Base-by-base conservation (phyloP, 2,329 filamentous ascomycete species). In the Colletotrichum truncatum region DNA sequence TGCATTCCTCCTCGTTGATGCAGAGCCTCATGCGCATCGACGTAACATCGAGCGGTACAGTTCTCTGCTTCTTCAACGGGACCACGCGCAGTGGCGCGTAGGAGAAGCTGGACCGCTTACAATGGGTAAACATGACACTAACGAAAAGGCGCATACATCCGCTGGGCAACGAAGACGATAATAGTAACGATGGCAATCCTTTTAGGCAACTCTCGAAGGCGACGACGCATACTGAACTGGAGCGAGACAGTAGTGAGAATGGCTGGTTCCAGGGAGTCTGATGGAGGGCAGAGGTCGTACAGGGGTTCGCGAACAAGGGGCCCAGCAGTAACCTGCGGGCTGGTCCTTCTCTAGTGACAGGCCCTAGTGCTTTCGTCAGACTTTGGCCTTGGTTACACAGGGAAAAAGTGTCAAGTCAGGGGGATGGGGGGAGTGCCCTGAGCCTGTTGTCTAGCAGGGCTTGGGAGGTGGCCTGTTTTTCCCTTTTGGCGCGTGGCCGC, bases 231-330 rank as follows among this genome's bases (percentile, higher is more conserved):
- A 26, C 51, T 28, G 48, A 61, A 34, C 25, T 34, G 26, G 28
- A 32, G 34, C 11, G n/a, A 21, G 21, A 28, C 28, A 9, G 36
- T 38, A 30, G 36, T 12, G 11, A n/a, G 8, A 21, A 48, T 26
- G 32, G 32, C 54, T 18, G 43, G 21, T 48, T 57, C 54, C 14
- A 38, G 49, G 45, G 25, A 45, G 16, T 26, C 34, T 65, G 57
- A 65, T 65, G 62, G 62, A 65, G 62, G 62, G 62, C 41, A 65
- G 57, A 65, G 52, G 62, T 60, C 43, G 49, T 38, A 54, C 62
- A 54, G 56, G 62, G 61, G 62, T 48, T 55, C 48, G 36, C n/a
- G 41, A 55, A 49, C 62, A 62, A 55, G 62, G 62, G 62, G 18
- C 30, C 41, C 38, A 23, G 46, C 38, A 38, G 21, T 7, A 30